Base-by-base conservation (phyloP, 2,329 filamentous ascomycete species). In the Didymella sp. region DNA sequence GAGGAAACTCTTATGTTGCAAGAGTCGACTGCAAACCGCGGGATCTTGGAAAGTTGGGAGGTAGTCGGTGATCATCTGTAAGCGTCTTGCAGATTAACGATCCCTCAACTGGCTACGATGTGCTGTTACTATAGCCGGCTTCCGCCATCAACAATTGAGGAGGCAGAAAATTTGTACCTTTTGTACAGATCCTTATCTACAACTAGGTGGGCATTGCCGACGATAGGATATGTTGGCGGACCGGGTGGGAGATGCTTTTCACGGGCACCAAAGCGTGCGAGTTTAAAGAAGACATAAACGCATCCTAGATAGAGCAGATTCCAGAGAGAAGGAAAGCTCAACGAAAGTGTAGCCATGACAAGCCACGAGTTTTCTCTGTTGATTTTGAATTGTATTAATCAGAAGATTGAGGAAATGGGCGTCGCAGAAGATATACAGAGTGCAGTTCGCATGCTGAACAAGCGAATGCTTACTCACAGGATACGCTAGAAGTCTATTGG, bases 241-340 rank as follows among this genome's bases (percentile, higher is more conserved):
- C 69, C 69, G 1, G 66, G 67, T 30, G 69, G 69, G 4, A 71
- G 61, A 54, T 66, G 48, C 47, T 66, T 67, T 33, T 70, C 69
- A 9, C 69, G 64, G 8, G 27, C 38, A 1, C 66, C 67, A 52
- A 70, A 67, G 45, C 61, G 64, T 13, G 52, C 15, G 22, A 71
- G 52, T 53, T 59, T 67, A 52, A 58, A 58, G 50, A 65, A 13
- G 22, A 51, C 22, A 37, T 62, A 63, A 13, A 58, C n/a, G 12
- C 40, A 41, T 27, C 45, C 17, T n/a, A 59, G 33, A 28, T 17
- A 33, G 17, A 37, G 12, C 11, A 43, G 11, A 21, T 9, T 9
- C 30, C 40, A 24, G n/a, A 37, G 22, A n/a, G 17, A 27, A 22
- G 28, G 19, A 8, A 50, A 25, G 13, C n/a, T 0, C 8, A 17